Base-by-base conservation (phyloP, 768 basidiomycete species). In the Hygrocybe coccinea region DNA sequence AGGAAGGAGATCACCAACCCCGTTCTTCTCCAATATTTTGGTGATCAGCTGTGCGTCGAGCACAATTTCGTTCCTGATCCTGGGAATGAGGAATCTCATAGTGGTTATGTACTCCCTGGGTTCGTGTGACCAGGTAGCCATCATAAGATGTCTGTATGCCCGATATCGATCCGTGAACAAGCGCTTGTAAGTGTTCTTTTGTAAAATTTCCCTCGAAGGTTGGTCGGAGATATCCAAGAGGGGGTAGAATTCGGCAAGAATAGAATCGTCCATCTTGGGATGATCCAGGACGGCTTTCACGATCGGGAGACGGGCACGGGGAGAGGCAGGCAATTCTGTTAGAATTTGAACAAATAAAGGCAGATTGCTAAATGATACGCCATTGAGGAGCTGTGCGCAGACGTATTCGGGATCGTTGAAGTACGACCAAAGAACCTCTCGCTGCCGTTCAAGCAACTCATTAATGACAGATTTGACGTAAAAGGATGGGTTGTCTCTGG, bases 21-120 rank as follows among this genome's bases (percentile, higher is more conserved):
- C 37, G 39, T 8, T 4, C 29, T 29, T 29, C 3, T 29, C 4
- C 29, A 59, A 45, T 19, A 59, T 15, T 11, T 1, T 33, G n/a
- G 60, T 52, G 7, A 62, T 11, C 39, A 52, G 19, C 35, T 36
- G 37, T 45, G 58, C 58, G 37, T 62, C 60, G 2, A 56, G 58
- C 44, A 39, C 50, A 49, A 59, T 62, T 56, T 62, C 60, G 53
- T 59, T 62, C 58, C 55, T 59, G 48, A 57, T 62, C 46, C 60
- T 57, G 5, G 60, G 56, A 44, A 62, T 59, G 25, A 62, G 53
- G 37, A 56, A 62, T 35, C 56, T 57, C 56, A 62, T 56, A 14
- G 60, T 62, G 14, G 37, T 29, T 19, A 62, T 57, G 29, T 45
- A 62, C 34, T 56, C 60, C 22, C 25, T 49, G 46, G 55, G 56